phyloP scores from a whole-genome alignment of 768 basidiomycete genomes.

The Phanerochaete sordida region DNA sequence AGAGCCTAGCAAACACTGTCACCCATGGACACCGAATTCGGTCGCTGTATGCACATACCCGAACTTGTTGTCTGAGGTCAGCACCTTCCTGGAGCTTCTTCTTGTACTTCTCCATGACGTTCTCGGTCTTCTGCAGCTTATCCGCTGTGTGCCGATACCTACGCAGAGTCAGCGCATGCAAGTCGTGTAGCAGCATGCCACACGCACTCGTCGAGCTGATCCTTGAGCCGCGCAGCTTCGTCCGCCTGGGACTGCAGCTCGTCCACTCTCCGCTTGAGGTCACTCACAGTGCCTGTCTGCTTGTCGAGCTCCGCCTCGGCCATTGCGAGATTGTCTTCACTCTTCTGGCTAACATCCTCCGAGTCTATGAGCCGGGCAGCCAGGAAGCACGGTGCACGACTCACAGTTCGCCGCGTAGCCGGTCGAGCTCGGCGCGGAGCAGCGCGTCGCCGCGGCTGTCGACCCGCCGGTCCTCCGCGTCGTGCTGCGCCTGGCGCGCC shows the following conservation, averaged over 20 bases:
- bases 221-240: constrained; percentile 77
- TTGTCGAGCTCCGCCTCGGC: constrained; percentile 84
- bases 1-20: constrained; percentile 49
- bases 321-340: constrained; percentile 85
- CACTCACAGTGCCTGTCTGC: constrained; percentile 62
- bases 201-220: constrained; percentile 90
- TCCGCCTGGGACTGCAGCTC: constrained; percentile 78
- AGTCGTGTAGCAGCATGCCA: not conserved
- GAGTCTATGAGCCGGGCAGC: constrained; percentile 17
- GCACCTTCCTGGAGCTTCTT: constrained; percentile 96
- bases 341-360: constrained; percentile 71
- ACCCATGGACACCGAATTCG: not conserved
- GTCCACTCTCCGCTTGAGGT: constrained; percentile 75
- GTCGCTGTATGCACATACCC: constrained; percentile 42
- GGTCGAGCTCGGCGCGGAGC: constrained; percentile 78
- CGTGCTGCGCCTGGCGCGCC: constrained; percentile 55
- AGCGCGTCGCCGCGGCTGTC: constrained; percentile 71
- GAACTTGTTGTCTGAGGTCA: constrained; percentile 82
- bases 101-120: constrained; percentile 98
- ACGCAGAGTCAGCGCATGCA: not conserved
- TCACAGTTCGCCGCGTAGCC: constrained; percentile 80
- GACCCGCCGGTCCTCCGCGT: constrained; percentile 55
- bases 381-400: constrained; percentile 28
- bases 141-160: constrained; percentile 93
- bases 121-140: constrained; percentile 89